phyloP scores from a whole-genome alignment of 148 eudicot genomes.

The Tetragonia tetragonoides region DNA sequence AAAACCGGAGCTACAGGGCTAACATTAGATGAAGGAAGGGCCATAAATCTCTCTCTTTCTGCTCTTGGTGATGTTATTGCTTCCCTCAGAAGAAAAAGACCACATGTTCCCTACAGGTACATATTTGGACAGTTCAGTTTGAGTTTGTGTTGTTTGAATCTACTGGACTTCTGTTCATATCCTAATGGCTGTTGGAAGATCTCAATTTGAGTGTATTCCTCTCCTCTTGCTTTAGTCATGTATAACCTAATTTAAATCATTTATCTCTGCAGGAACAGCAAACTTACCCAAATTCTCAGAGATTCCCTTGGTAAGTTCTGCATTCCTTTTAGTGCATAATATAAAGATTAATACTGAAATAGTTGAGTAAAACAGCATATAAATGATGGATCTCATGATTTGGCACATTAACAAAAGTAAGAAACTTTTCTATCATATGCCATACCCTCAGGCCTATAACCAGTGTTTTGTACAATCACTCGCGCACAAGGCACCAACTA shows the following conservation, averaged over 20 bases:
- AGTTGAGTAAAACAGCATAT: background rate
- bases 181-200: background rate
- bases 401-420: background rate
- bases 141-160: background rate
- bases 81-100: constrained; percentile 53
- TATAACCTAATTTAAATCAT: constrained; percentile 6
- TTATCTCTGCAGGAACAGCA: constrained; percentile 61
- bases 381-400: background rate
- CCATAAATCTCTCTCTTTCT: constrained; percentile 78
- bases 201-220: background rate
- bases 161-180: background rate
- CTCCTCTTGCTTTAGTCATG: background rate
- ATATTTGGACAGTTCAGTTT: background rate
- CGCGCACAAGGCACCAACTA: background rate
- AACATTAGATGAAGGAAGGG: constrained; percentile 69
- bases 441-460: background rate
- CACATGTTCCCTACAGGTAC: constrained; percentile 74
- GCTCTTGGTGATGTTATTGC: constrained; percentile 78
- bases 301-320: constrained; percentile 58
- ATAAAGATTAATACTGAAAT: background rate
- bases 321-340: constrained; percentile 1
- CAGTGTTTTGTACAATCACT: no score
- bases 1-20: constrained; percentile 78
- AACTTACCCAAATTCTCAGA: constrained; percentile 65
- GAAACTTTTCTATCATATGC: background rate